These are phyloP conservation scores for Diplogelasinospora grovesii DNA, from an alignment of 495 filamentous ascomycete species.

Conservation along the genomic window DNA sequence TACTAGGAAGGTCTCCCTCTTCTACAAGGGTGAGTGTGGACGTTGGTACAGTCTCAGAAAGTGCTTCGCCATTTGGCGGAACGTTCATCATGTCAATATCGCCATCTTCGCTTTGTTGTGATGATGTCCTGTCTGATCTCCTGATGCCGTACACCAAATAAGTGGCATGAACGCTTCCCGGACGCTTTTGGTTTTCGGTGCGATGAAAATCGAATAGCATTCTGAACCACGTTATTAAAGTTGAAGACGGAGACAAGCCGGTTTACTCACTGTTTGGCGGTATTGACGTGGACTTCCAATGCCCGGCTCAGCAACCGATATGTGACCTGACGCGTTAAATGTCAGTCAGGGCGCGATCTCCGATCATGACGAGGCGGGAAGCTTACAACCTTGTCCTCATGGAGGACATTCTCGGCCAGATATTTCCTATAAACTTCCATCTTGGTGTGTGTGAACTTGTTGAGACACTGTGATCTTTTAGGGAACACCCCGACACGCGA, in stretches of 20 bases:
- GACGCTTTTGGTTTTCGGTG: conserved; percentile 69
- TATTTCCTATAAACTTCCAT: conserved; percentile 60
- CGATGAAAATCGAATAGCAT: conserved; percentile 88
- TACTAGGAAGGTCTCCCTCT: conserved; percentile 77
- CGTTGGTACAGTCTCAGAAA: conserved; percentile 36
- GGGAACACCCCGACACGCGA: too few species aligned
- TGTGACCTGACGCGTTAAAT: conserved; percentile 55
- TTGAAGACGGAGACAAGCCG: background rate
- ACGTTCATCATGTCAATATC: conserved; percentile 72
- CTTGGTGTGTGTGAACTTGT: conserved; percentile 2
- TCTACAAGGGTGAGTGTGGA: conserved; percentile 62
- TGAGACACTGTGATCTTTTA: background rate
- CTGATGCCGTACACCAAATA: conserved; percentile 71
- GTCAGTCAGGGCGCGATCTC: background rate
- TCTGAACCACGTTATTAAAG: conserved; percentile 36
- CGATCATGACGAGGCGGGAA: background rate
- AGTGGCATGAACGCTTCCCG: conserved; percentile 72
- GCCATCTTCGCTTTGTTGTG: conserved; percentile 46
- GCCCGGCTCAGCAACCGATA: conserved; percentile 76
- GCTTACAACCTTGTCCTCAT: conserved; percentile 67
- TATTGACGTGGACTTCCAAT: conserved; percentile 72
- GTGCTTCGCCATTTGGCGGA: conserved; percentile 47
- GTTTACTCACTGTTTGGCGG: conserved; percentile 26
- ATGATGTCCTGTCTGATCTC: conserved; percentile 13
- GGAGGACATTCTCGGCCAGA: conserved; percentile 68